These are phyloP conservation scores for Fraxinus baroniana DNA, from an alignment of 305 asterid species.

Conservation along the genomic window DNA sequence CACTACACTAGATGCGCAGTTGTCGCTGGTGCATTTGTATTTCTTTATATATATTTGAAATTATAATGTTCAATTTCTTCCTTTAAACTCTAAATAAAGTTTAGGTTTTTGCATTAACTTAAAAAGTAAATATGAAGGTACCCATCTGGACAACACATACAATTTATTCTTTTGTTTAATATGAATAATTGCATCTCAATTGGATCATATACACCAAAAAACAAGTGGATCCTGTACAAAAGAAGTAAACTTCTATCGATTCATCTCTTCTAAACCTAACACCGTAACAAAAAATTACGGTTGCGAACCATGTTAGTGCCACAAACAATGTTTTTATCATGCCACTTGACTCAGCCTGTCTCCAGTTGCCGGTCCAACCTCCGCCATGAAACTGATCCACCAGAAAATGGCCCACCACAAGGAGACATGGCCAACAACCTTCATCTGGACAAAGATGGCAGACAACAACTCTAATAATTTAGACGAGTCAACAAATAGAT, in stretches of 20 bases:
- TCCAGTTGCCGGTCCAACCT: background rate
- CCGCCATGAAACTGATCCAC: background rate
- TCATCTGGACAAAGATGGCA: constrained; percentile 39
- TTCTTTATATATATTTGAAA: too few relatives aligned
- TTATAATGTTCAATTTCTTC: too few relatives aligned
- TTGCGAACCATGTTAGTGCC: background rate
- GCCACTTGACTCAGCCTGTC: background rate
- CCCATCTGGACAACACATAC: background rate
- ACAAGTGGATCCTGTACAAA: background rate
- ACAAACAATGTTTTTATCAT: background rate
- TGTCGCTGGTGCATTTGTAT: background rate
- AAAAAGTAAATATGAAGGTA: background rate
- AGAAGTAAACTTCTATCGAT: too few relatives aligned
- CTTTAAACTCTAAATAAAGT: too few relatives aligned
- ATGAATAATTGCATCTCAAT: background rate
- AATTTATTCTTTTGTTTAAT: background rate
- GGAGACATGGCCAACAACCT: constrained; percentile 15
- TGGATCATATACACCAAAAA: background rate
- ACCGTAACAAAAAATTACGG: background rate
- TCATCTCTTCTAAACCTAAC: too few relatives aligned
- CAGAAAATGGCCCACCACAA: constrained; percentile 9
- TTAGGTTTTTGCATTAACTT: background rate
- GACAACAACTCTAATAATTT: constrained; percentile 58
- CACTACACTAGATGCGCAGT: constrained; percentile 97
- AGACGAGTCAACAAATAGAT: constrained; percentile 27